Evolutionary conservation across 139 green algal genomes (phyloP).

Genomic region (Chlorella sp.): DNA sequence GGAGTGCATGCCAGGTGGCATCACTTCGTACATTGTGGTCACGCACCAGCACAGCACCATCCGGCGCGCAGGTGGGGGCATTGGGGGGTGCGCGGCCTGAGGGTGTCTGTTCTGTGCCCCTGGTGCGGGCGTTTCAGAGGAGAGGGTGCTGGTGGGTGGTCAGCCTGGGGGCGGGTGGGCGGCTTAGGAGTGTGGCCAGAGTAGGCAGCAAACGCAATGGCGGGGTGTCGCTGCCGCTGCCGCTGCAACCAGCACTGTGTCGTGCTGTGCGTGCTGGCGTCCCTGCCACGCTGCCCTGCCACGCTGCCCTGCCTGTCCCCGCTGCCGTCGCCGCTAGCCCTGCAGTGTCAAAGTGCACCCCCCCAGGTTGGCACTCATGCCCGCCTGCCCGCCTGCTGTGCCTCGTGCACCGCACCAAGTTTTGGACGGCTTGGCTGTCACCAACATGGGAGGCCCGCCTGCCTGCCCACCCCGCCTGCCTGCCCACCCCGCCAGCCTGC

Average conservation of each 20-base stretch:
- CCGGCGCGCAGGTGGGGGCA: constrained; percentile 13
- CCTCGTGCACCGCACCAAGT: no score
- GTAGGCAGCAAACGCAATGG: no score
- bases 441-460: no score
- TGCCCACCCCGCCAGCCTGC: background rate
- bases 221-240: background rate
- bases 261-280: background rate
- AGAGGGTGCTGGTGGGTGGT: no score
- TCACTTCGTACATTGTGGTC: constrained; percentile 97
- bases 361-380: background rate
- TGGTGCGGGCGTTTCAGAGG: background rate
- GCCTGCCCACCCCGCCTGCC: background rate
- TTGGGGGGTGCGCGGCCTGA: background rate
- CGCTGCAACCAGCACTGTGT: background rate
- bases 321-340: background rate
- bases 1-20: constrained; percentile 55
- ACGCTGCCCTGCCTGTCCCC: background rate
- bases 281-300: no score
- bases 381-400: no score
- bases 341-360: no score
- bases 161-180: no score
- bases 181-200: no score
- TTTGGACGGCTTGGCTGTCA: no score
- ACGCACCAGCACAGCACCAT: constrained; percentile 93
- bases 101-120: no score